Base-by-base conservation (phyloP, 2,329 filamentous ascomycete genomes). In the Teratosphaeria pseudoeucalypti region DNA sequence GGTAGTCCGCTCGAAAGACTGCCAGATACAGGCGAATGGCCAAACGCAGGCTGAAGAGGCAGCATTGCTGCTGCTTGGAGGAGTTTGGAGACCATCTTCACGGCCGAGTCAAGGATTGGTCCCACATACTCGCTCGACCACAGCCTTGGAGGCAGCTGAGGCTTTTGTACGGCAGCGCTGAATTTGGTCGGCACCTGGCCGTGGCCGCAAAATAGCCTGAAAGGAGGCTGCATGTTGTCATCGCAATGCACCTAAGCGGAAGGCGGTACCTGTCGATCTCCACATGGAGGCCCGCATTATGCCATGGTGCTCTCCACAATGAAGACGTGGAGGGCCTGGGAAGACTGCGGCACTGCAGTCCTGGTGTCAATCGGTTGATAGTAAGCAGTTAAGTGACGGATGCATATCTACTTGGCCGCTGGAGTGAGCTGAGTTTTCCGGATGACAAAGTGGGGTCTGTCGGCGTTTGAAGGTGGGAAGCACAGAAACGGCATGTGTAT, bases 401-500 rank as follows among this genome's bases (percentile, higher is more conserved):
- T 39, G 37, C 37, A 39, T 39, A 23, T 23, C 23, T 23, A 39
- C 16, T 39, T 39, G 37, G 37, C 10, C 4, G 16, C 12, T 16
- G 16, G 37, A 39, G 37, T 39, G 37, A 39, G 37, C 12, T 39
- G 37, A 32, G 29, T 32, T 32, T 32, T 32, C 7, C 29, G 4
- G 29, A 32, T 32, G 29, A 32, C 29, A 7, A 32, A 32, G 43
- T 3, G 43, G 19, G 11, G 16, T 39, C 6, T 11, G 11, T 49
- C 43, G 43, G 43, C 43, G 16, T 49, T 49, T 49, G 43, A 19
- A 19, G 43, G 43, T 19, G 16, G 19, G n/a, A 19, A 49, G 16
- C 19, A 49, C 43, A 10, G 10, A n/a, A 10, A 23, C 6, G 43
- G 19, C 19, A 49, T 49, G 81, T 78, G 1, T 80, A 74, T 43